Evolutionary conservation across 1,284 basidiomycete species (phyloP), one percentile per base, ranked within the genome.

Genomic region (Moniliella sp.): DNA sequence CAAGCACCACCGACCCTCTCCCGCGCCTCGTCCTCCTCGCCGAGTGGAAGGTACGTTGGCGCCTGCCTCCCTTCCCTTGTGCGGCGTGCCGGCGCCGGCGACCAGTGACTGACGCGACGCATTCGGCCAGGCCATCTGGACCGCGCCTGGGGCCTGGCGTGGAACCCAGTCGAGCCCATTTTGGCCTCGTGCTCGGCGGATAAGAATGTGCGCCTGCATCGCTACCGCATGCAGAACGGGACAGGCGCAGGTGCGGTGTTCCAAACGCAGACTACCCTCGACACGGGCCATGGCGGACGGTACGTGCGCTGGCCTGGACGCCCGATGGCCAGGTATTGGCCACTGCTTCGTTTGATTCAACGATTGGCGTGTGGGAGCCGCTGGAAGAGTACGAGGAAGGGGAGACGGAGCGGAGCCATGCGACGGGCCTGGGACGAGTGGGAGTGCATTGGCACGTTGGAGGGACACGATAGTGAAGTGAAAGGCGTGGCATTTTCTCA

Each of bases 391-490:
- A 15, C 23, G 65, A 58, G 5, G 64, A 59, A 2, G 65, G 66
- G 18, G 66, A 69, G 3, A 21, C 5, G 71, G 43, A 43, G 21
- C 66, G 4, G 63, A 40, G 37, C 11, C 32, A 31, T 10, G 33
- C 36, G 5, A 36, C 34, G 2, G 38, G 45, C 28, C 45, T n/a
- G n/a, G n/a, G n/a, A n/a, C 15, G 54, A 54, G 18, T 59, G 82
- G 78, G 81, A 88, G 50, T 86, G 83, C 57, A 71, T 77, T 35
- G 76, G 75, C 31, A 71, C 79, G 27, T 63, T 94, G 18, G 86
- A 94, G 57, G 91, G 91, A 0, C 91, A 97, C 57, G 91, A 97
- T 61, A 86, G 77, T 31, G 91, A 99, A 61, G 93, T 86, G 66
- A 99, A 99, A 67, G 72, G 76, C 45, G 78, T 94, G 0, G 78